Evolutionary conservation across 768 basidiomycete species (phyloP), one percentile per base, ranked within the genome.

Genomic region (Agaricus blazei): DNA sequence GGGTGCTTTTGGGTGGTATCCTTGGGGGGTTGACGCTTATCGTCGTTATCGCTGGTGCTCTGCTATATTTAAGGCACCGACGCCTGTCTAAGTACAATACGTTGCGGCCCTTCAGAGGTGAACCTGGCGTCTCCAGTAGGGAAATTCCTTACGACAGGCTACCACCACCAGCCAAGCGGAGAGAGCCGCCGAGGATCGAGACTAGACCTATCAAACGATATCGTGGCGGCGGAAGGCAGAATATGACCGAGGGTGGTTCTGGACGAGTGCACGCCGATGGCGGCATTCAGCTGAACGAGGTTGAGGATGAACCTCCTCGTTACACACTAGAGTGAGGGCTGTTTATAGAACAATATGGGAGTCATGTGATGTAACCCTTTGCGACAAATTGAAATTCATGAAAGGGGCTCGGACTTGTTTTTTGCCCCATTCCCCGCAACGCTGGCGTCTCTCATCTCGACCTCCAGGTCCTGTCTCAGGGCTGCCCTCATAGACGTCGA

Each of bases 11-110:
- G 3, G 64, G 64, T 4, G 62, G 59, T 27, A 55, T 65, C n/a
- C 36, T 66, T 27, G 65, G 65, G 3, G 67, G 58, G 4, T 36
- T 65, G 4, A 60, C 52, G 2, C 40, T 65, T n/a, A 50, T 65
- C 49, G 23, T 56, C n/a, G 48, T 64, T 23, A 34, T 59, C n/a
- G 19, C 59, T 6, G 15, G 55, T 9, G 54, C 56, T 0, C 55
- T 62, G 46, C 43, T 60, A 14, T 46, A 56, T 27, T 29, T 57
- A 28, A 55, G 61, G 15, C 58, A 58, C n/a, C 59, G 61, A 14
- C 44, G 27, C 14, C 12, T 11, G 1, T 28, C n/a, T 3, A 5
- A 28, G 15, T 11, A n/a, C 26, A 29, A 19, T 7, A 28, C 34
- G 7, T 34, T 34, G 8, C 34, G 3, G 7, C 34, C 34, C 8